Percentiles rank a stretch among this genome's conserved stretches.
Conservation (phyloP, 1,284 basidiomycete species). For the Phenoliferia sp. region DNA sequence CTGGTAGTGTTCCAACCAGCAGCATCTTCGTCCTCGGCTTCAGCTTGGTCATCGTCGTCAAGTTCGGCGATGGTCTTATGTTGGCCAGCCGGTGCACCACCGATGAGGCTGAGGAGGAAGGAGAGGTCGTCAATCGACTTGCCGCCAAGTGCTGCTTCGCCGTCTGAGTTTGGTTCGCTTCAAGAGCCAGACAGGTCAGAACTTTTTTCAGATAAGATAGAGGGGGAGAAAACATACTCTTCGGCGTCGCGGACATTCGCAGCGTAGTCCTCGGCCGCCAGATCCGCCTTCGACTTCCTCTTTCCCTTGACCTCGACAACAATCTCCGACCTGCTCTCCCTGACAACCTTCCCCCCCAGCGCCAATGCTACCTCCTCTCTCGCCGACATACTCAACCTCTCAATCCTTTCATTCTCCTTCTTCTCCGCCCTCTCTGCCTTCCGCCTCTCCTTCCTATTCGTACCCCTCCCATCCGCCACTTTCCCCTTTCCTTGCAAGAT, state of each 20-base stretch:
- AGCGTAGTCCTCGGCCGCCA: conserved; percentile 18
- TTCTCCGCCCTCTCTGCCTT: conserved; percentile 14
- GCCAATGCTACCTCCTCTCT: conserved; percentile 15
- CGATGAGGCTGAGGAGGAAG: not conserved
- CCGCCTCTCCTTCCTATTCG: conserved; percentile 2
- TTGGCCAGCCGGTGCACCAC: not conserved
- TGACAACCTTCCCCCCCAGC: not conserved
- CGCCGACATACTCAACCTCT: conserved; percentile 11
- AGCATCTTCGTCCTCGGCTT: conserved; percentile 17
- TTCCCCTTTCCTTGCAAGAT: not conserved
- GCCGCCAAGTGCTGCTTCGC: conserved; percentile 3
- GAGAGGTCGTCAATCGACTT: not conserved
- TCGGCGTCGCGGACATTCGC: conserved; percentile 5
- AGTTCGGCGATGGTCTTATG: conserved; percentile 4
- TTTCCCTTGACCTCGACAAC: not conserved
- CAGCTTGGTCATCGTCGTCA: not conserved
- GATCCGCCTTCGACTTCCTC: not conserved
- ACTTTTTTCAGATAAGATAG: not conserved
- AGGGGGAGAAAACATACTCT: not conserved
- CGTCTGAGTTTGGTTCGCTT: conserved; percentile 13
- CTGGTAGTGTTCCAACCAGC: conserved; percentile 20
- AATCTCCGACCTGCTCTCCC: not conserved
- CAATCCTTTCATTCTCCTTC: conserved; percentile 23
- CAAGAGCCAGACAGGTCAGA: not conserved
- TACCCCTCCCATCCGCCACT: not conserved